Conservation (phyloP, 306 rosid species). For the barrel medic (Medicago truncatula) region MtrunA17r5.0-ANR NC_053042.1:54099501-54100000, state of each 20-base stretch:
- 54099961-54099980: constrained; percentile 61
- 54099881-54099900: constrained; percentile 79
- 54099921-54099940: constrained; percentile 65
- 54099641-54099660: constrained; percentile 67
- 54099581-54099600: constrained; percentile 74
- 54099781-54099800: constrained; percentile 64
- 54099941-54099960: constrained; percentile 54
- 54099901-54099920: constrained; percentile 71
- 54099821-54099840: constrained; percentile 73
- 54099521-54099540: constrained; percentile 71
- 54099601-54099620: constrained; percentile 71
- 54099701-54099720: constrained; percentile 83
- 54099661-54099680: constrained; percentile 72
- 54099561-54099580: constrained; percentile 79
- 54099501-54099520: constrained; percentile 80
- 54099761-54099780: constrained; percentile 56
- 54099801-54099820: constrained; percentile 73
- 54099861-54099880: constrained; percentile 79
- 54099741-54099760: constrained; percentile 75
- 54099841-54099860: constrained; percentile 65
- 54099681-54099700: constrained; percentile 72
- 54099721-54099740: constrained; percentile 60
- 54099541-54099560: constrained; percentile 66
- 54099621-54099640: constrained; percentile 72
- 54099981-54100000: constrained; percentile 72